These are phyloP conservation scores for Sparassis latifolia DNA, from an alignment of 1,284 basidiomycete genomes.

Conservation along the genomic window DNA sequence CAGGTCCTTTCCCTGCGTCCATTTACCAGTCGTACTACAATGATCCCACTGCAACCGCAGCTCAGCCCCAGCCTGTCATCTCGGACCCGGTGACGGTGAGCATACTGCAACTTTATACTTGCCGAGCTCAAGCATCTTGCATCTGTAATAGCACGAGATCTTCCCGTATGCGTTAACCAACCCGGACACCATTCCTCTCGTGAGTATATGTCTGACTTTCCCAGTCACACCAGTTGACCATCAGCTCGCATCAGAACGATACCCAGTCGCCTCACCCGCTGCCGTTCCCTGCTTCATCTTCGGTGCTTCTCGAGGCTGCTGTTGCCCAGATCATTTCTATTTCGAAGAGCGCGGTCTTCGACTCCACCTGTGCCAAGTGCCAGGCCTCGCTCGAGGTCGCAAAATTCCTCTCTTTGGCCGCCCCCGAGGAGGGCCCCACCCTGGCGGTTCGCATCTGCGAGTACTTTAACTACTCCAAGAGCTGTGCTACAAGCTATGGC, in stretches of 20 bases:
- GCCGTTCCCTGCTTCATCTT: slow-evolving; percentile 44
- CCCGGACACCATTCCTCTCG: slow-evolving; percentile 45
- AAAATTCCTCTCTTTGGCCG: slow-evolving; percentile 63
- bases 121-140: not conserved
- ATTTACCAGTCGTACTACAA: slow-evolving; percentile 63
- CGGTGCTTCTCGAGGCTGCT: slow-evolving; percentile 41
- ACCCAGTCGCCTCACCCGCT: slow-evolving; percentile 60
- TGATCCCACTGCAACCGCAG: slow-evolving; percentile 59
- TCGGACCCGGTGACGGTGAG: slow-evolving; percentile 59
- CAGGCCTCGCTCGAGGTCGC: slow-evolving; percentile 53
- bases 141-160: slow-evolving; percentile 36
- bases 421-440: slow-evolving; percentile 53
- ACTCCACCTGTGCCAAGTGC: slow-evolving; percentile 55
- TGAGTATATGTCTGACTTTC: not conserved
- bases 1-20: slow-evolving; percentile 61
- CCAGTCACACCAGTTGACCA: not conserved
- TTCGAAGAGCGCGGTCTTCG: slow-evolving; percentile 41
- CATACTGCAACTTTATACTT: not conserved
- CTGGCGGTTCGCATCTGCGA: slow-evolving; percentile 59
- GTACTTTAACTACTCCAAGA: slow-evolving; percentile 45
- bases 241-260: slow-evolving; percentile 31
- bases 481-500: slow-evolving; percentile 45
- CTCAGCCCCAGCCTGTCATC: slow-evolving; percentile 65
- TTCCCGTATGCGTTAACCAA: slow-evolving; percentile 56
- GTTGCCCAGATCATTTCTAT: slow-evolving; percentile 51